Evolutionary conservation across 2,329 filamentous ascomycete species (phyloP).

Genomic region (Scedosporium boydii): DNA sequence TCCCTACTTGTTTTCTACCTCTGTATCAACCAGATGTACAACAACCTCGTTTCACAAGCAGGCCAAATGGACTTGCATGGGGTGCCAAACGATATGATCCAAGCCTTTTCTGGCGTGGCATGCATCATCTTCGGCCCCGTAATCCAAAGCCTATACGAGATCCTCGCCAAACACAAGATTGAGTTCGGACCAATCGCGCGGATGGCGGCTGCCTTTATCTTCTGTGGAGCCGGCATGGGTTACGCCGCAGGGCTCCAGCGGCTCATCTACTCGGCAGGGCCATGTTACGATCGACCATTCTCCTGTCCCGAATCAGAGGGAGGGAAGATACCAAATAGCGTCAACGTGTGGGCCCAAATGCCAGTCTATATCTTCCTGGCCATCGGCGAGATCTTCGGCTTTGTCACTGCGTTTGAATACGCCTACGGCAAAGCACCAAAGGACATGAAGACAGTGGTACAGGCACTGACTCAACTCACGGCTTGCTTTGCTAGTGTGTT

Average conservation of each 20-base stretch:
- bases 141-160: slow-evolving; percentile 49
- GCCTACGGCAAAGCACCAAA: slow-evolving; percentile 67
- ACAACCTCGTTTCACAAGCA: slow-evolving; percentile 54
- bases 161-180: slow-evolving; percentile 51
- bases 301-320: slow-evolving; percentile 17
- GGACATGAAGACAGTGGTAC: slow-evolving; percentile 69
- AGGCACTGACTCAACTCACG: slow-evolving; percentile 32
- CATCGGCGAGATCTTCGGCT: slow-evolving; percentile 38
- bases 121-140: slow-evolving; percentile 67
- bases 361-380: slow-evolving; percentile 39
- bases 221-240: slow-evolving; percentile 51
- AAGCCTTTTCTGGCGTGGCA: slow-evolving; percentile 64
- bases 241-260: slow-evolving; percentile 44
- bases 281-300: slow-evolving; percentile 40
- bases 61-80: slow-evolving; percentile 57
- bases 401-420: slow-evolving; percentile 58
- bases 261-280: slow-evolving; percentile 53
- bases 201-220: slow-evolving; percentile 60
- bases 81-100: slow-evolving; percentile 67
- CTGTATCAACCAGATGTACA: slow-evolving; percentile 40
- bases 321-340: slow-evolving; percentile 25
- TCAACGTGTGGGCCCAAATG: slow-evolving; percentile 56
- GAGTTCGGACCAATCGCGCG: slow-evolving; percentile 67
- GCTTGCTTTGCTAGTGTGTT: neutral
- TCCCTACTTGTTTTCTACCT: slow-evolving; percentile 57